Percentiles rank a stretch among this genome's conserved stretches.
phyloP scores from a whole-genome alignment of 306 rosid species.

The Echinosophora koreensis region DNA sequence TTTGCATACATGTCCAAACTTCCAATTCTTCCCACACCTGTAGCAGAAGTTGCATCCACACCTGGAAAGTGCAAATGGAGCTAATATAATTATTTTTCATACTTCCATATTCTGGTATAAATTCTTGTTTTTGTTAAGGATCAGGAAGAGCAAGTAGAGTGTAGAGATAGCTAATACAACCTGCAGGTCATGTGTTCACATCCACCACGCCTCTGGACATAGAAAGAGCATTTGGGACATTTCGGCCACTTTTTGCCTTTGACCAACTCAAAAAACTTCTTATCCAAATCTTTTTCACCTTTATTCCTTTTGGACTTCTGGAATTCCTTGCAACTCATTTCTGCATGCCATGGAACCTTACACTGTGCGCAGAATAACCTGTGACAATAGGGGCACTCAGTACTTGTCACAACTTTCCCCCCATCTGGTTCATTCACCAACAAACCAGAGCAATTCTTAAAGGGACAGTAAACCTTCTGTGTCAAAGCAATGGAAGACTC shows the following conservation, averaged over 20 bases:
- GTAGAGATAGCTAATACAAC: background rate
- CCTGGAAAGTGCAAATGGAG: background rate
- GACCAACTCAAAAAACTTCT: background rate
- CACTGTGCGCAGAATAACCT: background rate
- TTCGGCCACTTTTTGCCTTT: background rate
- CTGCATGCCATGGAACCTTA: constrained; percentile 1
- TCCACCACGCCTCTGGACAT: background rate
- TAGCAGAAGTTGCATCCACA: background rate
- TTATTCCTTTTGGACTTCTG: background rate
- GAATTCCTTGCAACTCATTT: background rate
- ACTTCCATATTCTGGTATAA: background rate
- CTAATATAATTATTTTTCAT: background rate
- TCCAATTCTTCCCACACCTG: constrained; percentile 24
- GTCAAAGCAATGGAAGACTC: background rate
- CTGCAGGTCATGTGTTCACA: constrained; percentile 16
- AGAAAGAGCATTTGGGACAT: background rate
- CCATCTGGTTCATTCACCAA: background rate
- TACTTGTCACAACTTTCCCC: background rate
- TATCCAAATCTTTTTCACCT: background rate
- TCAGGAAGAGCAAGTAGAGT: background rate
- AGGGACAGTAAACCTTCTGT: background rate
- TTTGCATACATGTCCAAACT: background rate
- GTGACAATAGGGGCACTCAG: background rate
- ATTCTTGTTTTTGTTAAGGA: background rate
- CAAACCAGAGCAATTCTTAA: background rate